These are phyloP conservation scores for Cystobasidiopsis lactophilus DNA, from an alignment of 768 basidiomycete genomes.

Conservation along the genomic window DNA sequence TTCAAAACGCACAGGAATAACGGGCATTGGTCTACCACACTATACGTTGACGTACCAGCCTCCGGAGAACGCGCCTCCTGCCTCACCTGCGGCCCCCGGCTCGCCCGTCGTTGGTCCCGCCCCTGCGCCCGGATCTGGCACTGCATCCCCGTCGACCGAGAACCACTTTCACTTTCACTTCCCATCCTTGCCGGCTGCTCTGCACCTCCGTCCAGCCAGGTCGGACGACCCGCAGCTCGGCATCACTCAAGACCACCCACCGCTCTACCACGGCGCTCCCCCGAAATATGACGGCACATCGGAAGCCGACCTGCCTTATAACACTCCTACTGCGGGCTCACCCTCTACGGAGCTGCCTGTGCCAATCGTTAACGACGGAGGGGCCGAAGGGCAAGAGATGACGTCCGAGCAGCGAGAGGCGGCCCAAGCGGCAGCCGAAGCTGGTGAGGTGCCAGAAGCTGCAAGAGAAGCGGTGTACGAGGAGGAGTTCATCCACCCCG, in stretches of 20 bases:
- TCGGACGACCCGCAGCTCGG: background rate
- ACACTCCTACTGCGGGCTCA: too few relatives aligned
- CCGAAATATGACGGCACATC: background rate
- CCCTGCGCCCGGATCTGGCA: too few relatives aligned
- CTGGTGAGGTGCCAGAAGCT: background rate
- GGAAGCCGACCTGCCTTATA: too few relatives aligned
- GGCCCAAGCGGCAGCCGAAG: background rate
- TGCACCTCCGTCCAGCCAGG: background rate
- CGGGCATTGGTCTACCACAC: background rate
- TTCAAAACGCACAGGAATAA: too few relatives aligned
- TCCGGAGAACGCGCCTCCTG: background rate
- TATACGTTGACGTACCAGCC: background rate
- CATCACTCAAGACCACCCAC: background rate
- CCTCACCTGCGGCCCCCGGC: background rate
- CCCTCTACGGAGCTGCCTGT: too few relatives aligned
- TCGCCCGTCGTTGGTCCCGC: too few relatives aligned
- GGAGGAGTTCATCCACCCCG: background rate
- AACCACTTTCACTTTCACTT: constrained; percentile 1
- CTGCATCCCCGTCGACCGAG: background rate
- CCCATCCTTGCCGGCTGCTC: background rate
- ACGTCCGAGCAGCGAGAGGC: background rate
- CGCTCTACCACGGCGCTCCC: background rate
- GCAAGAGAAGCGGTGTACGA: background rate
- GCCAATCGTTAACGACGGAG: background rate
- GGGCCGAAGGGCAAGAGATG: background rate